These are phyloP conservation scores for Talaromyces nanjingensis DNA, from an alignment of 495 filamentous ascomycete species.

Conservation along the genomic window DNA sequence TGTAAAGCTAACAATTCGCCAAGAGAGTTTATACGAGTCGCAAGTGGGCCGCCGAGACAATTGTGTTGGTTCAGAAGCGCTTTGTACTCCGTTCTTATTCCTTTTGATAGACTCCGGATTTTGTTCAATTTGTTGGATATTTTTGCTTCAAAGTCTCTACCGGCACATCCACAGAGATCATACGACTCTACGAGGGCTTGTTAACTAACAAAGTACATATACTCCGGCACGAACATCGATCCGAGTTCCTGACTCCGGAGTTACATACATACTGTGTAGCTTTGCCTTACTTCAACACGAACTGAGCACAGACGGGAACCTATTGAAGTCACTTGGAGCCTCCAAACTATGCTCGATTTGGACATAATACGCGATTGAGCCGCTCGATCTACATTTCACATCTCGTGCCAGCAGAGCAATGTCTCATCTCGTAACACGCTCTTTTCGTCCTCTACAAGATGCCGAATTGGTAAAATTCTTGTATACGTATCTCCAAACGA, in stretches of 20 bases:
- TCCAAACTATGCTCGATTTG: conserved; percentile 21
- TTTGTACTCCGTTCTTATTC: background rate
- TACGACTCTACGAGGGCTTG: background rate
- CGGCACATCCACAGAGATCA: background rate
- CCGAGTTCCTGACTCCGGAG: background rate
- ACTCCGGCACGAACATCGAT: background rate
- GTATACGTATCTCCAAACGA: no score
- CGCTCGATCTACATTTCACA: background rate
- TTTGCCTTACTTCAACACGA: background rate
- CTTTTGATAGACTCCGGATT: background rate
- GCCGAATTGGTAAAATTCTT: background rate
- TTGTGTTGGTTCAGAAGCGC: background rate
- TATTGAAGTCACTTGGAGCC: background rate
- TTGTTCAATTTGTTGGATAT: background rate
- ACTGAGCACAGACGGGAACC: background rate
- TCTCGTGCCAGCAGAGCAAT: background rate
- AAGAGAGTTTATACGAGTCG: background rate
- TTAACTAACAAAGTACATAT: background rate
- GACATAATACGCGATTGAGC: background rate
- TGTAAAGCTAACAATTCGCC: background rate
- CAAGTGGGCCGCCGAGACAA: background rate
- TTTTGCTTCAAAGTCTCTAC: background rate
- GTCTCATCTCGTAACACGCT: background rate
- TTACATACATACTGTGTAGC: background rate
- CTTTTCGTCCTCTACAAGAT: background rate